A percentile compares a stretch with the other conserved stretches of the same genome.
Evolutionary conservation across 116 monocot species (phyloP).

Genomic region (Cymodocea nodosa): DNA sequence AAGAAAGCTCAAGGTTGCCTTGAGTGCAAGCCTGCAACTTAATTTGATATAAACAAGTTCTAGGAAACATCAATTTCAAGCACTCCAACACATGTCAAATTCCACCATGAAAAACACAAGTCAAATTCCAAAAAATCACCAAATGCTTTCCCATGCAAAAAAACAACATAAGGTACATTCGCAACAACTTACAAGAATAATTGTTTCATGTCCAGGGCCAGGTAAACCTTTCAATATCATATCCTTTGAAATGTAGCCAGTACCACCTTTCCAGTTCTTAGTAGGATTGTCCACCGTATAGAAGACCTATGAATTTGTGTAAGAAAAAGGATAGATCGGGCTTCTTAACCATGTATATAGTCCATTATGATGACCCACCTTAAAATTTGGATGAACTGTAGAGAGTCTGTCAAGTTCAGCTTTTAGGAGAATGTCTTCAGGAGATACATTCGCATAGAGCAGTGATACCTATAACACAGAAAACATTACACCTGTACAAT

Average conservation of each 20-base stretch:
- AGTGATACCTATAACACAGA: constrained; percentile 52
- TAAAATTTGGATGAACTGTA: constrained; percentile 81
- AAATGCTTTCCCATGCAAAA: not conserved
- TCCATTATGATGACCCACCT: constrained; percentile 26
- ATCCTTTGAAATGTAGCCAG: constrained; percentile 65
- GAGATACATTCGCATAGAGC: constrained; percentile 71
- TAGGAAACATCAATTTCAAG: no score
- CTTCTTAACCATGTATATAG: not conserved
- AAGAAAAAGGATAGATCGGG: not conserved
- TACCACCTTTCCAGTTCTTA: constrained; percentile 73
- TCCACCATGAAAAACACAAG: no score
- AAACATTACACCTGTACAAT: no score
- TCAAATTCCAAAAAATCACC: no score
- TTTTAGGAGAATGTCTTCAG: constrained; percentile 88
- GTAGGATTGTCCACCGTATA: constrained; percentile 85
- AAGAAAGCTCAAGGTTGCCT: no score
- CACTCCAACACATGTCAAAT: no score
- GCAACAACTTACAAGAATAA: constrained; percentile 66
- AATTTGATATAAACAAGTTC: no score
- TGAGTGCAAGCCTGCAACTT: no score
- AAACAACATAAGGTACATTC: not conserved
- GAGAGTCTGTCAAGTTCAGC: constrained; percentile 70
- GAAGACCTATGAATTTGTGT: constrained; percentile 39
- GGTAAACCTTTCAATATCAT: constrained; percentile 82
- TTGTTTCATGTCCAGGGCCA: constrained; percentile 52